Conservation (phyloP, 2,329 filamentous ascomycete species). For the Verticillium longisporum region DNA sequence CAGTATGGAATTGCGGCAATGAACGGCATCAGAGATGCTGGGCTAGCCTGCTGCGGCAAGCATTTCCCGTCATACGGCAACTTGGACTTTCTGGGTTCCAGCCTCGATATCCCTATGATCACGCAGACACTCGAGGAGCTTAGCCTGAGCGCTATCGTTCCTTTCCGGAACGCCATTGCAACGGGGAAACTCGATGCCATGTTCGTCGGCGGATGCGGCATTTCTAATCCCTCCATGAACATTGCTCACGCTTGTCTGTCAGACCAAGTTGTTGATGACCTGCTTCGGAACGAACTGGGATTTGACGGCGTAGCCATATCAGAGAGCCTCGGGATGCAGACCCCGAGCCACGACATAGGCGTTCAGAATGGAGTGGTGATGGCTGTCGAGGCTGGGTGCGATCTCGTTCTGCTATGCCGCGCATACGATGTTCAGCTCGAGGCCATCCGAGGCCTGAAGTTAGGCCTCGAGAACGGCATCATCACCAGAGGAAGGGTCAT, state of each 20-base stretch:
- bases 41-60: constrained; percentile 84
- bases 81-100: constrained; percentile 85
- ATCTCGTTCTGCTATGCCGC: constrained; percentile 81
- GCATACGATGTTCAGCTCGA: constrained; percentile 86
- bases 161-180: constrained; percentile 83
- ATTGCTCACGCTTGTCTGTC: constrained; percentile 93
- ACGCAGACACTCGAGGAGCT: constrained; percentile 90
- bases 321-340: constrained; percentile 95
- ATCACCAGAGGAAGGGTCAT: constrained; percentile 75
- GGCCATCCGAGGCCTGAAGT: constrained; percentile 81
- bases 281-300: constrained; percentile 79
- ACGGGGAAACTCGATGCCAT: constrained; percentile 81
- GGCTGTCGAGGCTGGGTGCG: constrained; percentile 94
- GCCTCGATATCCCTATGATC: constrained; percentile 88
- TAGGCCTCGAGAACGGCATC: constrained; percentile 85
- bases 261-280: constrained; percentile 85
- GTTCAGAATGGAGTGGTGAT: constrained; percentile 95
- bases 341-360: constrained; percentile 90
- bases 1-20: constrained; percentile 87
- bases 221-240: constrained; percentile 85
- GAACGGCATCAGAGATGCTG: constrained; percentile 87
- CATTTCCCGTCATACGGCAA: constrained; percentile 97
- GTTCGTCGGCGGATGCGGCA: constrained; percentile 92
- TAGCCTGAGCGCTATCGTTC: constrained; percentile 83
- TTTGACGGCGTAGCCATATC: constrained; percentile 92